phyloP scores from a whole-genome alignment of 768 basidiomycete species.

The Coprinopsis cinerea region DNA sequence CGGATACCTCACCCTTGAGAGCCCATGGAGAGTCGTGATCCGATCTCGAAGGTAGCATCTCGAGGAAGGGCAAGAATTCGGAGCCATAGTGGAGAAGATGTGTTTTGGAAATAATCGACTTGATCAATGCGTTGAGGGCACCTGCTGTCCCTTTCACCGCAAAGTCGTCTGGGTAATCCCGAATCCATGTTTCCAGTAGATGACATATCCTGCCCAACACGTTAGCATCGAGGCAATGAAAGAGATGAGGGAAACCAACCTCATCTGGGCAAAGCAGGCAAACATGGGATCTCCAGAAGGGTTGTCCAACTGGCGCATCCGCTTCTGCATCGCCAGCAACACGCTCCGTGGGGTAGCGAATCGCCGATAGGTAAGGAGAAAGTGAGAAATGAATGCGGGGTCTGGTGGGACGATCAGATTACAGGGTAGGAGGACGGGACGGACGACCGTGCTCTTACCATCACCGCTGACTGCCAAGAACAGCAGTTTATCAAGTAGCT shows the following conservation, averaged over 20 bases:
- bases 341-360: constrained; percentile 77
- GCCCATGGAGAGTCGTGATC: constrained; percentile 75
- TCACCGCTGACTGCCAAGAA: constrained; percentile 83
- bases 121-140: constrained; percentile 70
- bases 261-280: constrained; percentile 85
- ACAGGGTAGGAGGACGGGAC: constrained; percentile 6
- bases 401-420: constrained; percentile 36
- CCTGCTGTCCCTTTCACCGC: constrained; percentile 68
- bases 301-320: constrained; percentile 71
- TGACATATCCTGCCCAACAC: constrained; percentile 59
- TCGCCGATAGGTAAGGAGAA: constrained; percentile 77
- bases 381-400: constrained; percentile 70
- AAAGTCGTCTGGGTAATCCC: constrained; percentile 73
- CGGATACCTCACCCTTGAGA: constrained; percentile 51
- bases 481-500: constrained; percentile 74
- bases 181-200: constrained; percentile 73
- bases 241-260: constrained; percentile 33
- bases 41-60: constrained; percentile 52
- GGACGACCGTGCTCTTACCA: constrained; percentile 44
- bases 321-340: constrained; percentile 83
- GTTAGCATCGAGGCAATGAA: constrained; percentile 3
- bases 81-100: constrained; percentile 82
- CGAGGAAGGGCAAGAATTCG: constrained; percentile 76
- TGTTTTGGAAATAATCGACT: constrained; percentile 72
- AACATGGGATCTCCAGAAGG: constrained; percentile 78